These are phyloP conservation scores for Boletus rufocinnamomeus DNA, from an alignment of 768 basidiomycete species.

Conservation along the genomic window DNA sequence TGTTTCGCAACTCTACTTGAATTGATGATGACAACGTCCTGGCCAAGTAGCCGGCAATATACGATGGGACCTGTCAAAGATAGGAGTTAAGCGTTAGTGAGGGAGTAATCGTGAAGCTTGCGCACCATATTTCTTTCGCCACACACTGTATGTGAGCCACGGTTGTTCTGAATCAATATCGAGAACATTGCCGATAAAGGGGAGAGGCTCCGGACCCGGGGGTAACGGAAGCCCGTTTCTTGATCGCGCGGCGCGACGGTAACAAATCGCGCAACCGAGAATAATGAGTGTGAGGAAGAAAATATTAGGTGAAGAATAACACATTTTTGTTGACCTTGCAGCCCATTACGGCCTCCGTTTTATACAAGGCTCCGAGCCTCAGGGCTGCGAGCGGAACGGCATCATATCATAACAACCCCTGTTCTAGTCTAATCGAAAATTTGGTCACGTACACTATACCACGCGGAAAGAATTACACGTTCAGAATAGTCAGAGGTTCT, in stretches of 20 bases:
- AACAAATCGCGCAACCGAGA: constrained; percentile 16
- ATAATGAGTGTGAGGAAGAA: constrained; percentile 11
- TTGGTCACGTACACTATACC: constrained; percentile 4
- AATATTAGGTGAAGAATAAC: neutral
- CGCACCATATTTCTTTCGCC: constrained; percentile 33
- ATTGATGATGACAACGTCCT: constrained; percentile 30
- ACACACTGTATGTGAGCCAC: constrained; percentile 32
- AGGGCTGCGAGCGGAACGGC: constrained; percentile 8
- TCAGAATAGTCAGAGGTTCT: constrained; percentile 10
- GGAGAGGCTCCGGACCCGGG: constrained; percentile 27
- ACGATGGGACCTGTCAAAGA: constrained; percentile 29
- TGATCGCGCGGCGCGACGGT: constrained; percentile 7
- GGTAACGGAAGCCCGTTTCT: constrained; percentile 19
- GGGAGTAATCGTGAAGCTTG: neutral
- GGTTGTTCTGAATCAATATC: constrained; percentile 26
- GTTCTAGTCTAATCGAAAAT: constrained; percentile 5
- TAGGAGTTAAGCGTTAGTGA: neutral
- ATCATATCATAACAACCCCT: constrained; percentile 13
- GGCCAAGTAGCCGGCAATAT: constrained; percentile 30
- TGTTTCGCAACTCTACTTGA: constrained; percentile 29
- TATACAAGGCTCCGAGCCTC: constrained; percentile 17
- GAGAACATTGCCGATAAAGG: constrained; percentile 28
- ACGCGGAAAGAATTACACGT: constrained; percentile 15
- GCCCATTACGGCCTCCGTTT: constrained; percentile 1
- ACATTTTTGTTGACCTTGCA: constrained; percentile 16